phyloP scores from a whole-genome alignment of 2,329 filamentous ascomycete genomes.

The Apiospora rasikravindrae region DNA sequence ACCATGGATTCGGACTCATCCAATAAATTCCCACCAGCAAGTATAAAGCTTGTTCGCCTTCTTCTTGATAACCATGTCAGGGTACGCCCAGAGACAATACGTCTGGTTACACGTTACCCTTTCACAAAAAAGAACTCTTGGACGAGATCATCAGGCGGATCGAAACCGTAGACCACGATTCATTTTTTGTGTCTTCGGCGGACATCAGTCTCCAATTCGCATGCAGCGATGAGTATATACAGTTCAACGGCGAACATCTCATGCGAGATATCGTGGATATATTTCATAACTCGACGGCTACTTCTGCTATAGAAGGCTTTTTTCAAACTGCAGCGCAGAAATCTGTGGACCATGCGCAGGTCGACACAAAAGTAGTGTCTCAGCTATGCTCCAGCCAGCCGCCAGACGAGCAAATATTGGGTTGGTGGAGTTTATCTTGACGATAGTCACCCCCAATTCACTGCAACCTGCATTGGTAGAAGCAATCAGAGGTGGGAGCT shows the following conservation, averaged over 20 bases:
- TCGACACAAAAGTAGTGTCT: background rate
- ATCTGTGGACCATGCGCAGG: background rate
- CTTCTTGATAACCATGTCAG: background rate
- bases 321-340: background rate
- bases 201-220: background rate
- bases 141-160: background rate
- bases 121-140: background rate
- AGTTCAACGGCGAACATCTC: no score
- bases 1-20: no score
- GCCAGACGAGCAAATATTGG: background rate
- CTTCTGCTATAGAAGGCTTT: background rate
- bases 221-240: background rate
- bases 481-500: background rate
- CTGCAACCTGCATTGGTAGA: background rate
- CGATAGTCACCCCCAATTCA: background rate
- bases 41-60: background rate
- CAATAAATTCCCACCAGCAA: background rate
- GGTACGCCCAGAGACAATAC: background rate
- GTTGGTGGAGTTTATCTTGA: background rate
- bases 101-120: background rate
- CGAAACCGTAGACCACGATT: background rate
- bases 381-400: background rate
- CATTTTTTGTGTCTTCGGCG: background rate
- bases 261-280: background rate
- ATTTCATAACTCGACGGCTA: background rate